Base-by-base conservation (phyloP, 495 filamentous ascomycete genomes). In the Evansstolkia leycettana region DNA sequence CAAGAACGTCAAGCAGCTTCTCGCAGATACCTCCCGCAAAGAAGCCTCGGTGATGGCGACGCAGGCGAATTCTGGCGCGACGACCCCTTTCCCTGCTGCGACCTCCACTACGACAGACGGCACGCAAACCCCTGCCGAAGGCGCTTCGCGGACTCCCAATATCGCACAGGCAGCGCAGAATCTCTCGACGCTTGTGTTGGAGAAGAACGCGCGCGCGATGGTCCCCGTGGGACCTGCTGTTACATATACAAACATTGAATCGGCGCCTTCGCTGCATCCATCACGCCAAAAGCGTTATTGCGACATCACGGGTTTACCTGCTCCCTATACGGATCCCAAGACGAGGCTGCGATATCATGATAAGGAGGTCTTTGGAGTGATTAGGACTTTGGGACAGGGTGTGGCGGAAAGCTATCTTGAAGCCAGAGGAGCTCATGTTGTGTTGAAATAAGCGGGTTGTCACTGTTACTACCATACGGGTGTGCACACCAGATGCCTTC, bases 1-100 rank as follows among this genome's bases (percentile, higher is more conserved):
- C 69, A 95, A 95, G 65, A 94, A 92, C 51, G 78, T 96, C 58
- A 96, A 96, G 58, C 84, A 93, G 52, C 86, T 96, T 39, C 70
- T 98, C 41, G 77, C 84, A n/a, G 90, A 98, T 45, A 84, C 78
- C 17, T 70, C 80, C 15, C 76, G 85, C 25, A 87, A 86, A 52
- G 79, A 89, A 62, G 82, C 83, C 6, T 82, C 80, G 3, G 73
- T 81, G 11, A 67, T 86, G 43, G 75, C 74, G 7, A 90, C 84
- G 0, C 84, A 90, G 37, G 76, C 75, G 45, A 86, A 88, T 56
- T 84, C 79, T 52, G 85, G 87, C 40, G 65, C 75, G 15, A 81
- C 72, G 0, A 92, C 86, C 0, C 87, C 87, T 1, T 63, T 73
- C 23, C 61, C 65, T 9, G 63, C 59, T 11, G 65, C 65, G 7